Evolutionary conservation across 805 yeast genomes (phyloP), one percentile per base, ranked within the genome.

Genomic region (Kazachstania kunashirensis): DNA sequence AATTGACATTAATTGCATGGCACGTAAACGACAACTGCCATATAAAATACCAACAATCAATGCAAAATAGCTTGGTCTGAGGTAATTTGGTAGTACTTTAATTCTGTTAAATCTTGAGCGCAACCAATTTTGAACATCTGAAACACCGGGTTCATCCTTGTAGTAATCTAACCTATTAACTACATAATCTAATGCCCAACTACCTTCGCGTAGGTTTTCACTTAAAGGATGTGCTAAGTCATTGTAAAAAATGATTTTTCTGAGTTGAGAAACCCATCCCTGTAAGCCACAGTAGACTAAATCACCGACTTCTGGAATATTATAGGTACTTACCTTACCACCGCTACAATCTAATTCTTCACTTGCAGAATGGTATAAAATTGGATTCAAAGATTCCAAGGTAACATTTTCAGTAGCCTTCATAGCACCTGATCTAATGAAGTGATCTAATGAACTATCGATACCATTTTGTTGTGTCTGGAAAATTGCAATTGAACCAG

Each of bases 211-310:
- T 43, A 89, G 64, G 55, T 89, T 92, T 33, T 75, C 73, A 42
- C 92, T 77, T 18, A 88, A 45, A 0, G 96, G 88, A 52, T 84
- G 94, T 0, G 88, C 92, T 19, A 89, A 67, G 46, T 88, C 77
- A 52, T 89, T 89, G 28, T 65, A 61, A 53, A 68, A 65, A 17
- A 86, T 77, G 2, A 85, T 71, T 20, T 65, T 55, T 39, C 73
- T 69, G 45, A 89, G 59, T 1, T 77, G 79, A 0, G 84, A 67
- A 31, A 77, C 73, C 95, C 95, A 89, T 1, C 98, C 97, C 57
- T 85, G 94, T 16, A 92, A 63, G 9, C 98, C 98, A 28, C 95
- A 88, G 58, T 84, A 89, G 0, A 77, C 80, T 31, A 88, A 63
- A 12, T 65, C 64, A 0, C 96, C 96, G 56, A 70, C 64, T 21